A percentile compares a stretch with the other conserved stretches of the same genome.
Evolutionary conservation across 352 stramenopile species (phyloP).

Genomic region (Pythium scleroteichum): DNA sequence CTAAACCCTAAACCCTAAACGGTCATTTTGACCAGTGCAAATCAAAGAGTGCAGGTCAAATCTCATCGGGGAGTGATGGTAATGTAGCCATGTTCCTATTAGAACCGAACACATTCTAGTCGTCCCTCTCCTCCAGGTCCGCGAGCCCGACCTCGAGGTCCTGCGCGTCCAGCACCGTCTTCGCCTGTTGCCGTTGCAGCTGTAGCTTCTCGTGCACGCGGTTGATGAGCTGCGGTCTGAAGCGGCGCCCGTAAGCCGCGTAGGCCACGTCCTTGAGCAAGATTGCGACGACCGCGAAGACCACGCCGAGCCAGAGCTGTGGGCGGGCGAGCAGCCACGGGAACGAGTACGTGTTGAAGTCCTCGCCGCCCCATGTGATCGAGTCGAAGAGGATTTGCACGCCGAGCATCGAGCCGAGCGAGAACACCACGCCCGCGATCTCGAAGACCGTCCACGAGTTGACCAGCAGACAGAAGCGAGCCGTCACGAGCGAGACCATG

Average conservation of each 20-base stretch:
- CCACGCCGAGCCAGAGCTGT: constrained; percentile 68
- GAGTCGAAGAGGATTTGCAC: constrained; percentile 67
- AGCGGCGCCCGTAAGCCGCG: constrained; percentile 51
- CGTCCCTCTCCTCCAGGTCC: no score
- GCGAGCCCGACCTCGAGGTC: no score
- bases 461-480: constrained; percentile 73
- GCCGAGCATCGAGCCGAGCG: constrained; percentile 47
- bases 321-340: constrained; percentile 61
- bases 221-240: constrained; percentile 62
- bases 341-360: constrained; percentile 74
- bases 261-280: constrained; percentile 69
- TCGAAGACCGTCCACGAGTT: constrained; percentile 73
- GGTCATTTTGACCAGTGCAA: no score
- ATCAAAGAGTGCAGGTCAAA: no score
- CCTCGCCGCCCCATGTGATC: constrained; percentile 43
- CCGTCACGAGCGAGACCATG: constrained; percentile 69
- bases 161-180: no score
- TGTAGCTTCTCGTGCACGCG: constrained; percentile 48
- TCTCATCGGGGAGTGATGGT: no score
- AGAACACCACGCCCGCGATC: constrained; percentile 47
- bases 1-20: no score
- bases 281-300: constrained; percentile 63
- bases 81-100: no score
- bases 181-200: no score
- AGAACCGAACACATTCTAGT: no score